phyloP scores from a whole-genome alignment of 768 basidiomycete genomes.

The Trametes sanguinea region DNA sequence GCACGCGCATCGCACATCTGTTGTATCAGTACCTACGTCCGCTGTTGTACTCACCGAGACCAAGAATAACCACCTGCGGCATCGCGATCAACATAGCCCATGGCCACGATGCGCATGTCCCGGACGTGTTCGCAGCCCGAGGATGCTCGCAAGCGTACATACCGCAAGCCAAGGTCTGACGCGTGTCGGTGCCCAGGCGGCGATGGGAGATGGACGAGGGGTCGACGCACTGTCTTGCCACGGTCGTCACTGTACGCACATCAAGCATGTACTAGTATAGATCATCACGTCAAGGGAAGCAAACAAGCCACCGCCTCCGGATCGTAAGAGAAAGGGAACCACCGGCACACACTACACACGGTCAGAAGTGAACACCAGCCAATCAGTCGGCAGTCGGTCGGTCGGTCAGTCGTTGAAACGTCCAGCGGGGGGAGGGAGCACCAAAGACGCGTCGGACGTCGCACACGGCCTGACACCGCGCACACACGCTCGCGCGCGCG shows the following conservation, averaged over 20 bases:
- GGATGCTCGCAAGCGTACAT: no score
- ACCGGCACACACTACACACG: not conserved
- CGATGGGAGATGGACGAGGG: conserved; percentile 1
- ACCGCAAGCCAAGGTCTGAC: no score
- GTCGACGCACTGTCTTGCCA: conserved; percentile 26
- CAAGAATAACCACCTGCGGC: not conserved
- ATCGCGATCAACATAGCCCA: conserved; percentile 2
- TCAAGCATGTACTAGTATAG: conserved; percentile 10
- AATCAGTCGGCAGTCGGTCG: no score
- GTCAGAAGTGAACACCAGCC: no score
- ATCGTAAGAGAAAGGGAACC: not conserved
- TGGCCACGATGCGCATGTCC: not conserved
- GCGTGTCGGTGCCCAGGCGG: no score
- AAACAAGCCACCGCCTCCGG: not conserved
- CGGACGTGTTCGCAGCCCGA: no score
- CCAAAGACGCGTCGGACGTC: not conserved
- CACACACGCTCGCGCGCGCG: conserved; percentile 1
- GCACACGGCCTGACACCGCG: not conserved
- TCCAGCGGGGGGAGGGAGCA: conserved; percentile 18
- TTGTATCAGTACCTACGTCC: not conserved
- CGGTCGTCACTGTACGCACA: conserved; percentile 22
- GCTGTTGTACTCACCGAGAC: not conserved
- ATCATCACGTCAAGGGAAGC: conserved; percentile 11
- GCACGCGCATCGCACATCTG: not conserved
- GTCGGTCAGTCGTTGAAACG: conserved; percentile 17